Evolutionary conservation across 129 eudicot genomes (phyloP).

Genomic region (sunflower (Helianthus annuus)): HanXRQr2.0-SUNRISE NC_035433.2:89190889-89191388

Average conservation of each 20-base stretch:
- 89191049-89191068: conserved; percentile 14
- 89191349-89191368: no score
- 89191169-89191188: conserved; percentile 17
- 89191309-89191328: no score
- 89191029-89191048: no score
- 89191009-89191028: conserved; percentile 27
- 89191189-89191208: not conserved
- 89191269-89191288: no score
- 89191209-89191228: conserved; percentile 10
- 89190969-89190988: conserved; percentile 25
- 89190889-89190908: conserved; percentile 1
- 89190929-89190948: conserved; percentile 30
- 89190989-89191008: conserved; percentile 30
- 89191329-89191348: no score
- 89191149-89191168: conserved; percentile 14
- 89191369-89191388: no score
- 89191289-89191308: no score
- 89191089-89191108: conserved; percentile 8
- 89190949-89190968: conserved; percentile 19
- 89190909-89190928: no score
- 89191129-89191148: conserved; percentile 27
- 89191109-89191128: conserved; percentile 32
- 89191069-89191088: not conserved
- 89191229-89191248: conserved; percentile 18
- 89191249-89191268: not conserved